Conservation (phyloP, 352 stramenopile genomes). For the Thalassiosira hispida region DNA sequence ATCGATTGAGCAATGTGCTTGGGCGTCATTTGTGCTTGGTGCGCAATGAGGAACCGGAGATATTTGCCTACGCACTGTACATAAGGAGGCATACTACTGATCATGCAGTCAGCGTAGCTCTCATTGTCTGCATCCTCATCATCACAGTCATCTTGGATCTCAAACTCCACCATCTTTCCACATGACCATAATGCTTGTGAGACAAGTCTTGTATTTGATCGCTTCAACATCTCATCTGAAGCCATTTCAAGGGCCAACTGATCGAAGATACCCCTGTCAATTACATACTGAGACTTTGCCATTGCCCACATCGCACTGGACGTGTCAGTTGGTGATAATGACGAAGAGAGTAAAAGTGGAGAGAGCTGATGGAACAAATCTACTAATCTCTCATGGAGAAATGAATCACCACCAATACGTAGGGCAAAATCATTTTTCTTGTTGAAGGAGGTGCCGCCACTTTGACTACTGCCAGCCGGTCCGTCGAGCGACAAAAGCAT, state of each 20-base stretch:
- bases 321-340: constrained; percentile 59
- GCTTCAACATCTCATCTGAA: constrained; percentile 44
- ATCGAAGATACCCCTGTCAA: constrained; percentile 79
- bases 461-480: neutral
- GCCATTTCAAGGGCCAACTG: constrained; percentile 57
- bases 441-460: neutral
- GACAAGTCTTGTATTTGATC: constrained; percentile 53
- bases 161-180: constrained; percentile 73
- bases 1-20: constrained; percentile 70
- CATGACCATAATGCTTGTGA: constrained; percentile 74
- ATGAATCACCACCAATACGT: neutral
- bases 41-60: constrained; percentile 41
- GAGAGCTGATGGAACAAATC: constrained; percentile 67
- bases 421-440: neutral
- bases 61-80: constrained; percentile 45
- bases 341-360: constrained; percentile 58
- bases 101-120: constrained; percentile 3
- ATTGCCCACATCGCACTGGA: constrained; percentile 72
- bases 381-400: constrained; percentile 40
- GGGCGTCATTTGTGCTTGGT: constrained; percentile 55
- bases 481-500: constrained; percentile 44
- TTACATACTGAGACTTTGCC: constrained; percentile 66
- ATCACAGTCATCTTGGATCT: constrained; percentile 29
- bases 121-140: neutral
- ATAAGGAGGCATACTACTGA: constrained; percentile 50